phyloP scores from a whole-genome alignment of 2,329 filamentous ascomycete species.

The Diaporthe amygdali region DNA sequence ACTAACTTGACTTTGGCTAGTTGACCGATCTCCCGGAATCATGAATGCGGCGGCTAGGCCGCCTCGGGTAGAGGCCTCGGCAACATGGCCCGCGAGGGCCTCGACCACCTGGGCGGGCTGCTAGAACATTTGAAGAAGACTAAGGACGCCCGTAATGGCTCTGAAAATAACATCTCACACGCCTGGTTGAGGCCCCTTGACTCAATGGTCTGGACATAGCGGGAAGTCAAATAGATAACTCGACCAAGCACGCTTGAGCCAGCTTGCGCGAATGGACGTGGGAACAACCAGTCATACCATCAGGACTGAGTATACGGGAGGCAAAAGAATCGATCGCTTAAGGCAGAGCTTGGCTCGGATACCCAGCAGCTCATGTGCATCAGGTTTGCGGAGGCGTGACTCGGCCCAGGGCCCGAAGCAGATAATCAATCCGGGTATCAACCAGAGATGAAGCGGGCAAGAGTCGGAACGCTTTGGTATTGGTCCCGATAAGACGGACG shows the following conservation, averaged over 20 bases:
- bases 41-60: background rate
- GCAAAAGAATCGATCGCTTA: background rate
- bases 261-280: background rate
- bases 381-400: background rate
- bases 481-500: background rate
- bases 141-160: background rate
- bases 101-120: background rate
- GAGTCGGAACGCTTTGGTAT: background rate
- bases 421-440: background rate
- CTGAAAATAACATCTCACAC: background rate
- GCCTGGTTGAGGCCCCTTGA: background rate
- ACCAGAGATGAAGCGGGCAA: background rate
- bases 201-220: constrained; percentile 5
- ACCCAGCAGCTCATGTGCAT: background rate
- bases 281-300: background rate
- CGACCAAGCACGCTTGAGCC: background rate
- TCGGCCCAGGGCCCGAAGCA: background rate
- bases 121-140: background rate
- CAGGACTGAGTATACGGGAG: background rate
- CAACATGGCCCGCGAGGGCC: background rate
- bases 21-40: background rate
- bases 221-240: background rate
- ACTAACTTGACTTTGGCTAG: background rate
- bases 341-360: background rate
- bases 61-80: constrained; percentile 8